Evolutionary conservation across 202 grass and related monocot genomes (phyloP).

Genomic region (Bolboschoenoplectus hybrid): DNA sequence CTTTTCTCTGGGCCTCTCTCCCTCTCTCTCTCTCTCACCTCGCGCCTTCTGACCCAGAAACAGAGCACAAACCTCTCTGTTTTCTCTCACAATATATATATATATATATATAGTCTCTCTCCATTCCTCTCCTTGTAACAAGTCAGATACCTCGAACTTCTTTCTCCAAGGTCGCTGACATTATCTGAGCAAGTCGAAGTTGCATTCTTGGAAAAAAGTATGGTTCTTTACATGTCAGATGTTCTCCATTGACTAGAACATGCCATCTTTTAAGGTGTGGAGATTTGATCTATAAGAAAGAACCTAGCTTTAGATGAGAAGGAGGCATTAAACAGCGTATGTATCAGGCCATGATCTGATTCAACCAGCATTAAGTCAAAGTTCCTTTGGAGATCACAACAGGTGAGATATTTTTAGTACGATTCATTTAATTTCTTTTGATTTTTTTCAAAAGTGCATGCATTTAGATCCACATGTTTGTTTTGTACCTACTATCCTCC

Average conservation of each 20-base stretch:
- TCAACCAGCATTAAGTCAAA: conserved; percentile 19
- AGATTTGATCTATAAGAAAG: conserved; percentile 10
- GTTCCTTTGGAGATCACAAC: not conserved
- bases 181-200: conserved; percentile 8
- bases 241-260: conserved; percentile 1
- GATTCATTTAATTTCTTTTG: not conserved
- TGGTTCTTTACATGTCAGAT: conserved; percentile 17
- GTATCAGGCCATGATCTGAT: conserved; percentile 35
- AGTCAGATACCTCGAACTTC: not conserved
- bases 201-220: conserved; percentile 24
- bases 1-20: not conserved
- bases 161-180: not conserved
- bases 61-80: conserved; percentile 25
- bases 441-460: conserved; percentile 2
- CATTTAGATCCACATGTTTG: not conserved
- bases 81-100: conserved; percentile 26
- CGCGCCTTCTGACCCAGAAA: not conserved
- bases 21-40: not conserved
- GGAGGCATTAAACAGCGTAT: not conserved
- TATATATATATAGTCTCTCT: not conserved
- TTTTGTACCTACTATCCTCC: conserved; percentile 33
- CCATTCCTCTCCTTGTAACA: not conserved
- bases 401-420: conserved; percentile 22
- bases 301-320: not conserved
- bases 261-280: not conserved